Conservation (phyloP, 139 green algal species). For the Nannochloris sp. region DNA sequence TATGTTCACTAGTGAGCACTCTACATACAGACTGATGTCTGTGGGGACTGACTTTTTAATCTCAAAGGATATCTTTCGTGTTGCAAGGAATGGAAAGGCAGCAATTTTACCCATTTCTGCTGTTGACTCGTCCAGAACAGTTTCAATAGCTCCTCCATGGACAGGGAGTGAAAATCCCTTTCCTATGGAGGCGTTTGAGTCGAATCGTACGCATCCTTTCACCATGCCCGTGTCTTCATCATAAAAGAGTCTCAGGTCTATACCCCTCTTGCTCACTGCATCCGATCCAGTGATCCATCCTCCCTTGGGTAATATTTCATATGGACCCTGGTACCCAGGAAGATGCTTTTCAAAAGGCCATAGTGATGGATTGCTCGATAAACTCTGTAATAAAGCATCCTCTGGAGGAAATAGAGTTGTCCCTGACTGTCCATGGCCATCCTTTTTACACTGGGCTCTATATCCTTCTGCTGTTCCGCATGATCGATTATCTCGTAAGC, state of each 20-base stretch:
- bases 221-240: slow-evolving; percentile 16
- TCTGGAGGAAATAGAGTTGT: background rate
- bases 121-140: slow-evolving; percentile 32
- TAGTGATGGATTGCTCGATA: slow-evolving; percentile 11
- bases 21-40: slow-evolving; percentile 18
- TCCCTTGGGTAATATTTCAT: slow-evolving; percentile 16
- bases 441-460: too few species aligned
- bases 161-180: slow-evolving; percentile 22
- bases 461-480: too few species aligned
- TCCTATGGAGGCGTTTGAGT: slow-evolving; percentile 26
- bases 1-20: slow-evolving; percentile 5
- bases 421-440: background rate
- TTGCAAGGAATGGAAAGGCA: slow-evolving; percentile 25
- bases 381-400: slow-evolving; percentile 10
- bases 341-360: slow-evolving; percentile 42
- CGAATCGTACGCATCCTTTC: slow-evolving; percentile 22
- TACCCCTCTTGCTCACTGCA: slow-evolving; percentile 9
- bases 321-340: slow-evolving; percentile 3
- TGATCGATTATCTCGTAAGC: too few species aligned
- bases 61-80: slow-evolving; percentile 23
- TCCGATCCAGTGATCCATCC: slow-evolving; percentile 30
- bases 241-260: slow-evolving; percentile 42
- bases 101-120: slow-evolving; percentile 36
- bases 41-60: slow-evolving; percentile 27
- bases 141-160: slow-evolving; percentile 36